These are phyloP conservation scores for Alternaria angustiovoidea DNA, from an alignment of 2,329 filamentous ascomycete genomes.

Conservation along the genomic window DNA sequence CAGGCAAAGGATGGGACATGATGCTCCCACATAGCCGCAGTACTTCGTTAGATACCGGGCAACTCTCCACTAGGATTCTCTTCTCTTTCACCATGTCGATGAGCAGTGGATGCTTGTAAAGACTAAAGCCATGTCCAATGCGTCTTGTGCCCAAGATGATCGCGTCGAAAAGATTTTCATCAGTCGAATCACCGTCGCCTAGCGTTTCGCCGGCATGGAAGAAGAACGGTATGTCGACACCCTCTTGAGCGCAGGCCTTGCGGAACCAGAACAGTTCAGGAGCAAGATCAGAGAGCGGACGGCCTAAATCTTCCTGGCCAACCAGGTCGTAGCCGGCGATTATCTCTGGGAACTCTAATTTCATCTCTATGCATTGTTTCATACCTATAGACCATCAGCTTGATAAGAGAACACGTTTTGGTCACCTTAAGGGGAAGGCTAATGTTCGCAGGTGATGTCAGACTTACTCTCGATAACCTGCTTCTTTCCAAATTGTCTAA, in stretches of 20 bases:
- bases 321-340: slow-evolving; percentile 91
- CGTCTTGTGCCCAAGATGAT: slow-evolving; percentile 85
- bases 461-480: slow-evolving; percentile 69
- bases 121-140: slow-evolving; percentile 87
- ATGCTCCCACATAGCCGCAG: slow-evolving; percentile 80
- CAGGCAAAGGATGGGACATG: slow-evolving; percentile 80
- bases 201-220: slow-evolving; percentile 93
- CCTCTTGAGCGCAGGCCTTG: slow-evolving; percentile 79
- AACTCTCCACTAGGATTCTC: slow-evolving; percentile 87
- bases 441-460: not conserved
- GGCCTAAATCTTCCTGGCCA: slow-evolving; percentile 83
- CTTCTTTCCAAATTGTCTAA: slow-evolving; percentile 71
- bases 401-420: not conserved
- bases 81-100: slow-evolving; percentile 89
- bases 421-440: not conserved
- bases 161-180: slow-evolving; percentile 89
- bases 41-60: slow-evolving; percentile 90
- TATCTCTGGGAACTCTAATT: slow-evolving; percentile 78
- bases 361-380: slow-evolving; percentile 86
- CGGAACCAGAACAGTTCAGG: slow-evolving; percentile 94
- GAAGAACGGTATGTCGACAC: slow-evolving; percentile 88
- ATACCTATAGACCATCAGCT: slow-evolving; percentile 60
- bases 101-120: slow-evolving; percentile 91
- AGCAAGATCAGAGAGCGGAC: slow-evolving; percentile 77
- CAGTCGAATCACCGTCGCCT: slow-evolving; percentile 77